Percentiles rank a stretch among this genome's conserved stretches.
Evolutionary conservation across 768 basidiomycete genomes (phyloP).

Genomic region (Lactarius indigo): DNA sequence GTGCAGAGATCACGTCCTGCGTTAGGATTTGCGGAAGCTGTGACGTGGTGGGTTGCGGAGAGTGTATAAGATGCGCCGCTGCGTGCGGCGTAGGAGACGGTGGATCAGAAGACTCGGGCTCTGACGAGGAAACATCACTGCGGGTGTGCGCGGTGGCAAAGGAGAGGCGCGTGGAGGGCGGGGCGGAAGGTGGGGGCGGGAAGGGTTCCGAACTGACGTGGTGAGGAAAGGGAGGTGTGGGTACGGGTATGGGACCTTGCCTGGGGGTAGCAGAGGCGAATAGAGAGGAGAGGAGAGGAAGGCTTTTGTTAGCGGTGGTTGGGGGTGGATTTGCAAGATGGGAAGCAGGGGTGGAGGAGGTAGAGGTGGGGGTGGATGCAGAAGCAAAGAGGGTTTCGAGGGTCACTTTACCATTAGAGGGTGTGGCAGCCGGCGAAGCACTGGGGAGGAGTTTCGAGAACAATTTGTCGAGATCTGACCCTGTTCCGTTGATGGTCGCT

Average conservation of each 20-base stretch:
- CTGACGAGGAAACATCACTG: conserved; percentile 15
- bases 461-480: conserved; percentile 43
- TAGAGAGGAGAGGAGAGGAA: conserved; percentile 60
- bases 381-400: conserved; percentile 48
- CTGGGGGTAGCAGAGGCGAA: conserved; percentile 62
- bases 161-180: conserved; percentile 22
- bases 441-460: conserved; percentile 40
- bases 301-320: conserved; percentile 39
- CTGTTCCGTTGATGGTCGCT: conserved; percentile 22
- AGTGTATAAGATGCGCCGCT: conserved; percentile 39
- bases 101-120: conserved; percentile 15
- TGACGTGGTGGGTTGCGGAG: conserved; percentile 53
- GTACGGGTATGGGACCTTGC: conserved; percentile 8
- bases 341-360: conserved; percentile 22
- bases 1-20: conserved; percentile 62
- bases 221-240: conserved; percentile 18
- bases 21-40: conserved; percentile 63
- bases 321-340: conserved; percentile 26
- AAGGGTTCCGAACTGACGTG: conserved; percentile 23
- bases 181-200: conserved; percentile 26
- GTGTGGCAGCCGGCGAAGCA: conserved; percentile 29
- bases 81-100: conserved; percentile 16
- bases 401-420: conserved; percentile 34
- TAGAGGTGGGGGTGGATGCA: conserved; percentile 22
- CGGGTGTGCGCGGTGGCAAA: conserved; percentile 27